Percentiles rank a stretch among this genome's conserved stretches.
phyloP scores from a whole-genome alignment of 2,329 filamentous ascomycete species.

The Sclerotinia glacialis region DNA sequence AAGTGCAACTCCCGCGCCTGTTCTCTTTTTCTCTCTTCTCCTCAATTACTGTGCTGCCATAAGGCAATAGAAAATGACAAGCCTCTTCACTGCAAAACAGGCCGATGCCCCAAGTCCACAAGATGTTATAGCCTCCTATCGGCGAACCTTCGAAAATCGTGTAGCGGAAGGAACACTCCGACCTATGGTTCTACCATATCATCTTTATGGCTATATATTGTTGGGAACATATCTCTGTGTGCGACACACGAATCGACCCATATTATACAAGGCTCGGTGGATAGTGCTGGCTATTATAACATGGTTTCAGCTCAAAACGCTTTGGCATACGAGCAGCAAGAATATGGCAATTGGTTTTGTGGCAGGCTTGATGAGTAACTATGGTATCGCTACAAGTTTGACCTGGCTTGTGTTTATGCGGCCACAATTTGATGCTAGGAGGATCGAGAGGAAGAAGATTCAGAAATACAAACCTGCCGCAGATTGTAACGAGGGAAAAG shows the following conservation, averaged over 20 bases:
- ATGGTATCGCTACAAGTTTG: constrained; percentile 50
- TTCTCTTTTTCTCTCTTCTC: background rate
- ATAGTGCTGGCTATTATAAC: constrained; percentile 47
- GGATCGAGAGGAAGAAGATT: constrained; percentile 41
- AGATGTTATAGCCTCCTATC: constrained; percentile 40
- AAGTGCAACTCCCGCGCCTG: background rate
- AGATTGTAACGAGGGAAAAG: background rate
- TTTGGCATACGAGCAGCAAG: constrained; percentile 47
- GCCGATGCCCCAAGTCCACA: constrained; percentile 26
- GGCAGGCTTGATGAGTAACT: constrained; percentile 50
- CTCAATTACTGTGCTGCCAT: background rate
- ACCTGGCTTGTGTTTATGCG: constrained; percentile 52
- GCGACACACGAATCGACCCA: constrained; percentile 50
- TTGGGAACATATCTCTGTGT: constrained; percentile 55
- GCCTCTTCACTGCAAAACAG: background rate
- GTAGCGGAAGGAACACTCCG: constrained; percentile 43
- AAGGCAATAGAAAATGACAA: constrained; percentile 1
- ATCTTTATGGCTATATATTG: constrained; percentile 48
- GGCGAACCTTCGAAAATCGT: constrained; percentile 41
- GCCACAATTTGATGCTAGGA: constrained; percentile 56
- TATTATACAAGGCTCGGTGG: constrained; percentile 52
- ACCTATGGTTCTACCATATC: constrained; percentile 54
- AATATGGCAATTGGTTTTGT: constrained; percentile 53
- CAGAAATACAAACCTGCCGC: background rate
- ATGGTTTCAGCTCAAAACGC: constrained; percentile 46